Percentiles rank a stretch among this genome's conserved stretches.
Evolutionary conservation across 495 filamentous ascomycete species (phyloP).

Genomic region (Daldinia childiae): DNA sequence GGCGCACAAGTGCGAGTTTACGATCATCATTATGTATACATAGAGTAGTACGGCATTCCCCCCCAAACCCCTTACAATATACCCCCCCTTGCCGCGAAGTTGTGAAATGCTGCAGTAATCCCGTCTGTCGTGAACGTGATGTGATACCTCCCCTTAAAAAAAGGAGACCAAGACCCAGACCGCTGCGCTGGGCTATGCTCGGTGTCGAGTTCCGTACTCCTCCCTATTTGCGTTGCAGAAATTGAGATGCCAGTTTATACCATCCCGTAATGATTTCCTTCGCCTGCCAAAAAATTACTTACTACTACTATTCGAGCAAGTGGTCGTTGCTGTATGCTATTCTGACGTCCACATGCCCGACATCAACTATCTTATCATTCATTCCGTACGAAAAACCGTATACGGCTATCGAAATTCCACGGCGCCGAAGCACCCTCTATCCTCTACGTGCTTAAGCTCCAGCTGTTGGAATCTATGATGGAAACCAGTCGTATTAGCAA

Average conservation of each 20-base stretch:
- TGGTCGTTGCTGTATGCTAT: not conserved
- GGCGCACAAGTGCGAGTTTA: conserved; percentile 14
- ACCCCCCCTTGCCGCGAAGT: conserved; percentile 40
- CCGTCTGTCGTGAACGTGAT: conserved; percentile 25
- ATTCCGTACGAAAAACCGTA: conserved; percentile 3
- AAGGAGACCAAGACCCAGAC: conserved; percentile 9
- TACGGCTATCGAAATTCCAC: conserved; percentile 87
- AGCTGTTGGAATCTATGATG: conserved; percentile 85
- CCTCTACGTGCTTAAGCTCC: conserved; percentile 85
- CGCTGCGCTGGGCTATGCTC: not conserved
- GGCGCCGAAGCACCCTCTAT: conserved; percentile 84
- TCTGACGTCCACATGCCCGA: not conserved
- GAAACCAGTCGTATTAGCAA: conserved; percentile 11
- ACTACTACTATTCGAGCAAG: conserved; percentile 20
- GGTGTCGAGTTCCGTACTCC: not conserved
- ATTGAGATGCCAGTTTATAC: conserved; percentile 5
- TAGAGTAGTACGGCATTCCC: conserved; percentile 33
- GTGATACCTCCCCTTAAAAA: conserved; percentile 11
- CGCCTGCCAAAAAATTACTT: conserved; percentile 4
- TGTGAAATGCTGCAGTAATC: conserved; percentile 36
- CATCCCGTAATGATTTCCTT: conserved; percentile 1
- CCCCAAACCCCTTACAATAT: conserved; percentile 39
- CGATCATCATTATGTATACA: conserved; percentile 42
- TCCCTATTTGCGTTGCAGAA: conserved; percentile 4
- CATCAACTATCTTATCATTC: not conserved